A percentile compares a stretch with the other conserved stretches of the same genome.
phyloP scores from a whole-genome alignment of 163 green algal genomes.

The Prototheca wickerhamii region DNA sequence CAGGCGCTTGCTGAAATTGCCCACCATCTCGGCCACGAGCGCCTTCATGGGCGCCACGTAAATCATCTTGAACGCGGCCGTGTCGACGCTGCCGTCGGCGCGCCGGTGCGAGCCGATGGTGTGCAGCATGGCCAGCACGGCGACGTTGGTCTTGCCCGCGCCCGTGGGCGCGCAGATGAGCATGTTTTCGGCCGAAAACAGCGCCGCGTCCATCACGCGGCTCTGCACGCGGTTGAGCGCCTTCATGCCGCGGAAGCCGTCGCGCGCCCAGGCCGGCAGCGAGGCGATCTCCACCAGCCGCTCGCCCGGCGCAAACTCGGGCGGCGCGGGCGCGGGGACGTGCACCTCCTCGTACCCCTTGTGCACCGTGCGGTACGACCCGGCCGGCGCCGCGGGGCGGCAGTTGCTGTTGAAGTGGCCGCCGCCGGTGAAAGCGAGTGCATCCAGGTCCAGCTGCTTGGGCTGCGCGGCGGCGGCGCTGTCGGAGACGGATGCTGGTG shows the following conservation, averaged over 20 bases:
- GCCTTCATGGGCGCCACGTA: slow-evolving; percentile 99
- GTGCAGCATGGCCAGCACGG: slow-evolving; percentile 88
- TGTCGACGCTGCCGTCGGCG: slow-evolving; percentile 40
- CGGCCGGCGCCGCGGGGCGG: slow-evolving; percentile 15
- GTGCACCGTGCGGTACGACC: slow-evolving; percentile 71
- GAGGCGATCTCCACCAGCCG: slow-evolving; percentile 65
- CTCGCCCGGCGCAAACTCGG: slow-evolving; percentile 75
- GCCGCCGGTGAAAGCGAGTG: slow-evolving; percentile 68
- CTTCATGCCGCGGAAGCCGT: slow-evolving; percentile 75
- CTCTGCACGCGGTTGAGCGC: slow-evolving; percentile 90
- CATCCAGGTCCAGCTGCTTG: slow-evolving; percentile 73
- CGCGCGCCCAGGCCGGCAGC: slow-evolving; percentile 85
- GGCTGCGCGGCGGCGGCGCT: slow-evolving; percentile 31
- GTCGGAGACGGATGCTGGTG: slow-evolving; percentile 3
- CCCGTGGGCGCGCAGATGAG: slow-evolving; percentile 88
- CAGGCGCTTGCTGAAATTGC: slow-evolving; percentile 76
- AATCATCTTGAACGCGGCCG: slow-evolving; percentile 88
- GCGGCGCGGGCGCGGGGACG: slow-evolving; percentile 86
- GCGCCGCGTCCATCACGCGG: slow-evolving; percentile 76
- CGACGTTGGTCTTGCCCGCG: slow-evolving; percentile 89
- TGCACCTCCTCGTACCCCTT: slow-evolving; percentile 98
- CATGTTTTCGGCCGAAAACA: slow-evolving; percentile 86
- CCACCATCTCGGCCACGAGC: slow-evolving; percentile 85
- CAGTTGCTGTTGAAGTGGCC: slow-evolving; percentile 84
- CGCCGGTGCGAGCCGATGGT: slow-evolving; percentile 39